Percentiles rank a stretch among this genome's conserved stretches.
phyloP scores from a whole-genome alignment of 2,329 filamentous ascomycete genomes.

The Penicillium olsonii region DNA sequence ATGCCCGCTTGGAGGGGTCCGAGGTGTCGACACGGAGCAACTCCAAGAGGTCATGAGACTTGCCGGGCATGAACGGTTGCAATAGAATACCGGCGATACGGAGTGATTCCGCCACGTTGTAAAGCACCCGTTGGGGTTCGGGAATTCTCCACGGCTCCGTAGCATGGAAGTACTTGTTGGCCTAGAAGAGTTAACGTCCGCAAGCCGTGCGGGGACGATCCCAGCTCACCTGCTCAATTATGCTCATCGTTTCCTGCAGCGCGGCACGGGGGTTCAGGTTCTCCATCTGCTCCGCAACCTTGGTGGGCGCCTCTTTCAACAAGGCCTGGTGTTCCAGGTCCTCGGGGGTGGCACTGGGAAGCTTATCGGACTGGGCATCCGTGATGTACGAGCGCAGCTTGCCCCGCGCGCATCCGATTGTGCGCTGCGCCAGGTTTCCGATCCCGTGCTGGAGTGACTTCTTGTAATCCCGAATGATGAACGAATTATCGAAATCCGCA shows the following conservation, averaged over 20 bases:
- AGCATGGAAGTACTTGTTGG: conserved; percentile 67
- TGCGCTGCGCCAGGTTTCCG: conserved; percentile 75
- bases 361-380: conserved; percentile 31
- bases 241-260: conserved; percentile 63
- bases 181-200: conserved; percentile 43
- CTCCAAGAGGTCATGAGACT: conserved; percentile 72
- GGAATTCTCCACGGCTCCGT: conserved; percentile 67
- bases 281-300: conserved; percentile 61
- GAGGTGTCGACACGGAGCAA: conserved; percentile 67
- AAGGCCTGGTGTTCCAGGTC: conserved; percentile 40
- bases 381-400: conserved; percentile 63
- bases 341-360: conserved; percentile 31
- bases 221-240: conserved; percentile 58
- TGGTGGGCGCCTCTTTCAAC: conserved; percentile 43
- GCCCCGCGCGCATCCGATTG: conserved; percentile 70
- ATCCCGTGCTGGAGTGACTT: conserved; percentile 75
- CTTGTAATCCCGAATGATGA: conserved; percentile 74
- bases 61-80: conserved; percentile 86
- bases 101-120: conserved; percentile 70
- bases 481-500: conserved; percentile 78
- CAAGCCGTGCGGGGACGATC: conserved; percentile 13
- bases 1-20: conserved; percentile 56
- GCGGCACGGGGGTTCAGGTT: conserved; percentile 65
- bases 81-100: conserved; percentile 80
- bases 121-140: conserved; percentile 64